Evolutionary conservation across 2,329 filamentous ascomycete genomes (phyloP), one percentile per base, ranked within the genome.

Genomic region (Colletotrichum sidae): DNA sequence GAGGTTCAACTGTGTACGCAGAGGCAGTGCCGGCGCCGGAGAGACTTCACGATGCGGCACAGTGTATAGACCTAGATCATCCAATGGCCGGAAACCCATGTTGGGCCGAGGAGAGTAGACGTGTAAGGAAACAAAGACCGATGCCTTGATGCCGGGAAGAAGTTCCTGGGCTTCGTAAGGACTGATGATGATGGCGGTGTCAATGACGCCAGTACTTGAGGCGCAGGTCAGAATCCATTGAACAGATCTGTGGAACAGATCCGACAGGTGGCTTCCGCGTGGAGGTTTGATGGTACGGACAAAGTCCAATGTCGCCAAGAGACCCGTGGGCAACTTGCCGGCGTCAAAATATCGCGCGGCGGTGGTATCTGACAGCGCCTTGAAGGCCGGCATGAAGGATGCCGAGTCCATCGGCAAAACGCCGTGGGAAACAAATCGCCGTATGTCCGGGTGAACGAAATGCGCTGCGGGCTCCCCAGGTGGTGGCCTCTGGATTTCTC

Each of bases 101-200:
- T 76, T 81, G 1, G 75, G 72, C 0, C 84, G 78, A 1, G 87
- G 80, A 1, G 82, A 70, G 64, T 88, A 90, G 0, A 87, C 45
- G 69, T 86, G 83, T 50, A 91, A 70, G 0, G 73, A 72, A 0
- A 84, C 80, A 4, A 67, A 49, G 0, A 65, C 60, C 0, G 75
- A 81, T 0, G 51, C 25, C 1, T 68, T 57, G 2, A 91, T 81
- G 0, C 44, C 6, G 0, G 76, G 69, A 0, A 86, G 67, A 0
- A 92, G 74, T 2, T 74, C 12, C 3, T 91, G 79, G 0, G 86
- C 89, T 68, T 92, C 90, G 35, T 75, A 85, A 0, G 87, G 86
- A 68, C 87, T 91, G 70, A 91, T 79, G 25, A 91, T 74, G 0
- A 91, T 65, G 6, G 68, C 69, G 7, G 37, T 67, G 4, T 65